Conservation (phyloP, 805 yeast species). For the Starmerella cellae region DNA sequence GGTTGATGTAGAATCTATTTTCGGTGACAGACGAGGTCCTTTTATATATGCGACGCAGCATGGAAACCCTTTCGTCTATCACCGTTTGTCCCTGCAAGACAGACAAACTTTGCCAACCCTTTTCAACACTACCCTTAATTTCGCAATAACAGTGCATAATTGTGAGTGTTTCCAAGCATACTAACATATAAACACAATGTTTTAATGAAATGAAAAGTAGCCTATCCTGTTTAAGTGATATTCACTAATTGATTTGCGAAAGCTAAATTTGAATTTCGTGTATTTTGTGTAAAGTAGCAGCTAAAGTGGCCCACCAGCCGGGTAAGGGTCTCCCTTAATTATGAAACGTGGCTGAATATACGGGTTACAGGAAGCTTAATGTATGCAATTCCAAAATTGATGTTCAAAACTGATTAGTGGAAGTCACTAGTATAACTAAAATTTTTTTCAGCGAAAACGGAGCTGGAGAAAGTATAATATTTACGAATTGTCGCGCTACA, state of each 20-base stretch:
- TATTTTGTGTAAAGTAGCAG: no score
- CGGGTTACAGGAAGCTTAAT: background rate
- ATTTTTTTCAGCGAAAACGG: background rate
- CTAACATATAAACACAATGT: background rate
- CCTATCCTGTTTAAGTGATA: constrained; percentile 9
- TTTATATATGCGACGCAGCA: no score
- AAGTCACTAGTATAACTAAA: constrained; percentile 1
- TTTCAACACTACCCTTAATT: background rate
- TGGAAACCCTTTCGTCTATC: no score
- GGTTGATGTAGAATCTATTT: no score
- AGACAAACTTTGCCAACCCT: no score
- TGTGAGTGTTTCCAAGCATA: background rate
- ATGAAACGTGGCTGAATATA: background rate
- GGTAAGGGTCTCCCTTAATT: background rate
- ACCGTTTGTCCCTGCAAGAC: no score
- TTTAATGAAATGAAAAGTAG: background rate
- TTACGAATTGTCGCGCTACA: no score
- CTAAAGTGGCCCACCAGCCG: no score
- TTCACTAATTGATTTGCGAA: constrained; percentile 3
- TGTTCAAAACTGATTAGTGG: constrained; percentile 7
- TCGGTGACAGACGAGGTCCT: no score
- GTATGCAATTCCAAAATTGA: constrained; percentile 8
- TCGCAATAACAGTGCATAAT: no score
- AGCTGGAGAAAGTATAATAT: no score
- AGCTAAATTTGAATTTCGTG: constrained; percentile 3